These are phyloP conservation scores for Babesia bovis DNA, from an alignment of 169 alveolate species.

Conservation along the genomic window DNA sequence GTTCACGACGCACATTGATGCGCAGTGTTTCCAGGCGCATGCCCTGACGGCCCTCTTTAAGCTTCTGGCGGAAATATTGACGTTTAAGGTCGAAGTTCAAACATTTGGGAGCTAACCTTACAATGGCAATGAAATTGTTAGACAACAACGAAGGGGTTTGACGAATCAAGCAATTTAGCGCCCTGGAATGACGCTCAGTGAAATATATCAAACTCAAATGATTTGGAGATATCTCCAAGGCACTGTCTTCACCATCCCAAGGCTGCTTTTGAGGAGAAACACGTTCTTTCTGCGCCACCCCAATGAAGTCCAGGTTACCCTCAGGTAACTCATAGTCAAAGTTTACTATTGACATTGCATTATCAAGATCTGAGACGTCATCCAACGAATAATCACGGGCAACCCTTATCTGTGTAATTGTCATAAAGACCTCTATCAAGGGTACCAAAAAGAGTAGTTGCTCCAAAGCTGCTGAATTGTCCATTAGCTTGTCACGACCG, in stretches of 20 bases:
- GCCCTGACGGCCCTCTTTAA: slow-evolving; percentile 77
- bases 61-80: slow-evolving; percentile 89
- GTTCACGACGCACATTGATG: slow-evolving; percentile 90
- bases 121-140: slow-evolving; percentile 79
- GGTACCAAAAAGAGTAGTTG: slow-evolving; percentile 37
- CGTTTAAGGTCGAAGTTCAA: slow-evolving; percentile 96
- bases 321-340: slow-evolving; percentile 39
- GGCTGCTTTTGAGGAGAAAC: slow-evolving; percentile 14
- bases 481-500: slow-evolving; percentile 3
- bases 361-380: slow-evolving; percentile 30
- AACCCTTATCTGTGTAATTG: slow-evolving; percentile 33
- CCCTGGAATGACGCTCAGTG: slow-evolving; percentile 68
- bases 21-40: slow-evolving; percentile 75
- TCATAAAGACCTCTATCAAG: slow-evolving; percentile 47
- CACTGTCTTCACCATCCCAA: slow-evolving; percentile 35
- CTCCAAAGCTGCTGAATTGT: slow-evolving; percentile 22
- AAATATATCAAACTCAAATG: slow-evolving; percentile 67
- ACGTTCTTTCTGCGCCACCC: slow-evolving; percentile 10
- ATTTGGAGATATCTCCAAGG: slow-evolving; percentile 44
- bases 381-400: slow-evolving; percentile 42
- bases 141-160: slow-evolving; percentile 82
- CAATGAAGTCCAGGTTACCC: slow-evolving; percentile 17
- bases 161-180: slow-evolving; percentile 76
- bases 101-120: slow-evolving; percentile 88
- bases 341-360: slow-evolving; percentile 37